Conservation (phyloP, 768 basidiomycete species). For the Mycena indigotica region DNA sequence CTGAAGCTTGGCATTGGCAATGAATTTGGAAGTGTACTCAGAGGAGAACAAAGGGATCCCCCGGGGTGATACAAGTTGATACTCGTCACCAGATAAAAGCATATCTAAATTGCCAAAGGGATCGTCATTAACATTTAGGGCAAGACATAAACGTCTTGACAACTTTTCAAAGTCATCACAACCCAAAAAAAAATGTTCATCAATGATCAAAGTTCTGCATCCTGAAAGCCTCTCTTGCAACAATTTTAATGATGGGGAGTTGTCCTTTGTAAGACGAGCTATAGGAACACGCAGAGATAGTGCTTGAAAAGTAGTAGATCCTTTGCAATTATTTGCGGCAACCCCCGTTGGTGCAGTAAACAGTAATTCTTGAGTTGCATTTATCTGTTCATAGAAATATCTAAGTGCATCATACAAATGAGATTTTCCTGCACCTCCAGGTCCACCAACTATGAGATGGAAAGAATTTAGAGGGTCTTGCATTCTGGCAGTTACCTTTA, state of each 20-base stretch:
- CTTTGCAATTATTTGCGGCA: constrained; percentile 23
- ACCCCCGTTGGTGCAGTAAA: constrained; percentile 27
- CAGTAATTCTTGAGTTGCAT: neutral
- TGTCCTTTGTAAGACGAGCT: neutral
- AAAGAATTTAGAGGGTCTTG: constrained; percentile 15
- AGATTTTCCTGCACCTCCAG: constrained; percentile 28
- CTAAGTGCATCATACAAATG: constrained; percentile 21
- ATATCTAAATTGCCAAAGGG: constrained; percentile 15
- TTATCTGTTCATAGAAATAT: constrained; percentile 8
- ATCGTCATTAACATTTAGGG: neutral
- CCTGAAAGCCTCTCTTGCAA: neutral
- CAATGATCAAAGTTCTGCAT: constrained; percentile 11
- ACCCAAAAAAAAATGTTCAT: constrained; percentile 19
- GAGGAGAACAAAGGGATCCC: constrained; percentile 4
- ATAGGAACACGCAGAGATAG: constrained; percentile 1
- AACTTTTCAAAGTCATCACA: constrained; percentile 13
- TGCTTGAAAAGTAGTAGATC: constrained; percentile 14
- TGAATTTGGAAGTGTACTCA: neutral
- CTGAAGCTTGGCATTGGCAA: constrained; percentile 1
- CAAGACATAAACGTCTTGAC: constrained; percentile 12
- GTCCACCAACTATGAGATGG: constrained; percentile 22
- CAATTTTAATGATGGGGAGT: constrained; percentile 1
- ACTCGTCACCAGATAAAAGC: constrained; percentile 19
- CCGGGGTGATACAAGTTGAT: constrained; percentile 13
- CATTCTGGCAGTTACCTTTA: constrained; percentile 10